Evolutionary conservation across 2,329 filamentous ascomycete genomes (phyloP).

Genomic region (Colletotrichum sidae): DNA sequence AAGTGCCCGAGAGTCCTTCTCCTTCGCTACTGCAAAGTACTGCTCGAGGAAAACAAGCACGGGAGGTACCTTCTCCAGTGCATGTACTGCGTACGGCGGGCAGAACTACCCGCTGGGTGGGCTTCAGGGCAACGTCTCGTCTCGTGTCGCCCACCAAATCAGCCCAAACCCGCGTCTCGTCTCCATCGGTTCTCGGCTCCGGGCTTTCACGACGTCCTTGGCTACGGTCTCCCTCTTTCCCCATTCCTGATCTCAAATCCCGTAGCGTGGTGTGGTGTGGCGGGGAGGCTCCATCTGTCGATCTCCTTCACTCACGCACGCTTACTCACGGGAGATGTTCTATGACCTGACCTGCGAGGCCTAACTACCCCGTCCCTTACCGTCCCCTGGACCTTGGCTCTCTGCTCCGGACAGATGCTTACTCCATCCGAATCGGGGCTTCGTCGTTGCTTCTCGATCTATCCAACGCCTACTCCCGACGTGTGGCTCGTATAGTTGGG

Average conservation of each 20-base stretch:
- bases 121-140: constrained; percentile 24
- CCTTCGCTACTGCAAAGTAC: too few relatives aligned
- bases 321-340: constrained; percentile 33
- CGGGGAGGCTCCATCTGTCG: not conserved
- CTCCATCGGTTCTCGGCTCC: not conserved
- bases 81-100: too few relatives aligned
- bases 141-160: constrained; percentile 12
- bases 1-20: not conserved
- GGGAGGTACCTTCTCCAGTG: too few relatives aligned
- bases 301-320: constrained; percentile 28
- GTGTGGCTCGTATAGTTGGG: constrained; percentile 27
- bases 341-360: constrained; percentile 31
- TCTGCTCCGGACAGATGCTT: constrained; percentile 9
- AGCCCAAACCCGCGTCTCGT: not conserved
- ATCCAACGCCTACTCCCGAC: constrained; percentile 4
- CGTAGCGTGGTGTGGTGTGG: not conserved
- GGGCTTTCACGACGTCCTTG: not conserved
- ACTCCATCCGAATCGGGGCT: constrained; percentile 14
- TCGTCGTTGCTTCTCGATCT: constrained; percentile 30
- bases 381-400: too few relatives aligned
- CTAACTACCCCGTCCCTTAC: not conserved
- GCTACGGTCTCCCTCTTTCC: not conserved
- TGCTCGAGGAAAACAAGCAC: too few relatives aligned
- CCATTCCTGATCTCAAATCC: constrained; percentile 1
- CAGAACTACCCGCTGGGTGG: not conserved